Evolutionary conservation across 805 yeast species (phyloP).

Genomic region (Starmerella vitae): DNA sequence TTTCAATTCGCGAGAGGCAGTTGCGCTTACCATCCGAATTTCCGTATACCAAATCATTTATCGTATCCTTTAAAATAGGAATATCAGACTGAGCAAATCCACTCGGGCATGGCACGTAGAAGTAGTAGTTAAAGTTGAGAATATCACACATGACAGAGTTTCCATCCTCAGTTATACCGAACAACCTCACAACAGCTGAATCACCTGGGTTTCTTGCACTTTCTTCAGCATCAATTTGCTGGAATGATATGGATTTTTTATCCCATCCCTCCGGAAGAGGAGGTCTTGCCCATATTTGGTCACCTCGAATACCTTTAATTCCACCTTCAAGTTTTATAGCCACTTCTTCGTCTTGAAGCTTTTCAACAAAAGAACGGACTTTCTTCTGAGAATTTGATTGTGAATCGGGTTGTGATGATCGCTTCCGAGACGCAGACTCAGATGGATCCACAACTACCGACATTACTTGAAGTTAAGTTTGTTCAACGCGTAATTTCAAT

Average conservation of each 20-base stretch:
- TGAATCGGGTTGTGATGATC: background rate
- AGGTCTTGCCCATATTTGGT: conserved; percentile 43
- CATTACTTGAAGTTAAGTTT: background rate
- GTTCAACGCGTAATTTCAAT: background rate
- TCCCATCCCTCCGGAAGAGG: conserved; percentile 37
- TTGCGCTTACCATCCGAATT: conserved; percentile 1
- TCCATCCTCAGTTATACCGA: conserved; percentile 84
- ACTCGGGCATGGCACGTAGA: conserved; percentile 81
- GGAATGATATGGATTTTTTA: conserved; percentile 30
- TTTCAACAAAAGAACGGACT: conserved; percentile 9
- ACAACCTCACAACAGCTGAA: conserved; percentile 47
- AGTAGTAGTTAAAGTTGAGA: conserved; percentile 75
- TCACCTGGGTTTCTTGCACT: conserved; percentile 14
- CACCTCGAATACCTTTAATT: conserved; percentile 17
- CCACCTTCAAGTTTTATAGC: conserved; percentile 3
- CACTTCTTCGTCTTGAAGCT: conserved; percentile 12
- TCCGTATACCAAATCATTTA: background rate
- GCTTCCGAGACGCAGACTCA: background rate
- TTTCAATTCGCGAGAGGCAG: conserved; percentile 35
- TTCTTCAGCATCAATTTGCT: conserved; percentile 93
- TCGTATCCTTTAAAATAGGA: conserved; percentile 27
- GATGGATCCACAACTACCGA: conserved; percentile 1
- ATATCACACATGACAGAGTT: conserved; percentile 82
- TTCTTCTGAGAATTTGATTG: conserved; percentile 1
- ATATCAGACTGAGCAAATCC: conserved; percentile 52